Percentiles rank a stretch among this genome's conserved stretches.
Evolutionary conservation across 352 stramenopile genomes (phyloP).

Genomic region (Phytopythium delawarense): DNA sequence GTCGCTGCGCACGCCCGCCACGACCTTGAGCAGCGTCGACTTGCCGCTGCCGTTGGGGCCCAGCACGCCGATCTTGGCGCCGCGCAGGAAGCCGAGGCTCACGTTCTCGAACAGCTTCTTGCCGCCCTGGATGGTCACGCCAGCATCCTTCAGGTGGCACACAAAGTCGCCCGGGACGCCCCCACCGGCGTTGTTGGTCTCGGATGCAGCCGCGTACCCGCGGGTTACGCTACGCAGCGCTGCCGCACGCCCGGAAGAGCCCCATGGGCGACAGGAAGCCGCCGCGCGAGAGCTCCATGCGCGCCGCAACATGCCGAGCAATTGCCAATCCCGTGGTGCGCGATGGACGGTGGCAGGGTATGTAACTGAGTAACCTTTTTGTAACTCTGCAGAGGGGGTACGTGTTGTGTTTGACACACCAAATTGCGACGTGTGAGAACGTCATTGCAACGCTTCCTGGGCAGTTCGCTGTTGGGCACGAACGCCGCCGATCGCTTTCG

Average conservation of each 20-base stretch:
- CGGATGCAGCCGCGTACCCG: conserved; percentile 30
- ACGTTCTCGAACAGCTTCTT: conserved; percentile 85
- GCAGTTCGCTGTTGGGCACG: too few species aligned
- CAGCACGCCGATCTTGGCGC: conserved; percentile 95
- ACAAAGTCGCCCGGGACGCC: conserved; percentile 83
- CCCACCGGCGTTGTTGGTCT: conserved; percentile 58
- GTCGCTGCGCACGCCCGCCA: conserved; percentile 87
- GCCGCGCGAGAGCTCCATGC: not conserved
- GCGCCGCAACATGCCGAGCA: not conserved
- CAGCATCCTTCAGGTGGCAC: conserved; percentile 69
- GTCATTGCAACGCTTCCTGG: too few species aligned
- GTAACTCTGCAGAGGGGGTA: too few species aligned
- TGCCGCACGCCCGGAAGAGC: not conserved
- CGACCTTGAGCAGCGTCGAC: conserved; percentile 96
- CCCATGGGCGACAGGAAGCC: not conserved
- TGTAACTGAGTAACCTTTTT: not conserved
- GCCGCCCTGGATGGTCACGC: conserved; percentile 70
- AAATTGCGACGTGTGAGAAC: too few species aligned
- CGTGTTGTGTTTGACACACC: too few species aligned
- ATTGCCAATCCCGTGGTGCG: too few species aligned
- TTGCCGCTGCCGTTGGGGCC: conserved; percentile 95
- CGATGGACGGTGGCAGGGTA: too few species aligned
- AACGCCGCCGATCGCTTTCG: too few species aligned
- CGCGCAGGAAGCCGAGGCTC: conserved; percentile 76
- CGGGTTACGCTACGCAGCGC: conserved; percentile 2